Percentiles rank a stretch among this genome's conserved stretches.
phyloP scores from a whole-genome alignment of 768 basidiomycete species.

The Dacryopinax spathularia region DNA sequence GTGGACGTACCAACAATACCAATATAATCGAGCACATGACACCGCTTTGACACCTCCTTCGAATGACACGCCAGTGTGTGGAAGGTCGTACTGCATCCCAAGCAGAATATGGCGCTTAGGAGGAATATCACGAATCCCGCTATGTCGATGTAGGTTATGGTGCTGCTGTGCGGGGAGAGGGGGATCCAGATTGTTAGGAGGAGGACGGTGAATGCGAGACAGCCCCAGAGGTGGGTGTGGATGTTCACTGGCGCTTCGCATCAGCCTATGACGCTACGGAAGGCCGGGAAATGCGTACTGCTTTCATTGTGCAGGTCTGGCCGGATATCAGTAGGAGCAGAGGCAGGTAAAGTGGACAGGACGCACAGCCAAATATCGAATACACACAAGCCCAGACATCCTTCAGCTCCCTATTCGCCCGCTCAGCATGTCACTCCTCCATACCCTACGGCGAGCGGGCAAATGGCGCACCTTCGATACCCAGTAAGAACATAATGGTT shows the following conservation, averaged over 20 bases:
- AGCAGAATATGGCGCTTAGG: conserved; percentile 54
- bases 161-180: conserved; percentile 38
- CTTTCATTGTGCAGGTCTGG: conserved; percentile 70
- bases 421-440: too few species aligned
- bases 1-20: conserved; percentile 51
- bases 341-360: conserved; percentile 5
- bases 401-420: not conserved
- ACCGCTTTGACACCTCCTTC: conserved; percentile 42
- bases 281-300: conserved; percentile 26
- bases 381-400: conserved; percentile 27
- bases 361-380: conserved; percentile 56
- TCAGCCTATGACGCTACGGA: not conserved
- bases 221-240: conserved; percentile 64
- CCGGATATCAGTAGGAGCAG: not conserved
- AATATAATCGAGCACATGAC: conserved; percentile 58
- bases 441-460: too few species aligned
- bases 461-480: conserved; percentile 4
- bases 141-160: conserved; percentile 47
- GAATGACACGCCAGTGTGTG: conserved; percentile 68
- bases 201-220: conserved; percentile 44
- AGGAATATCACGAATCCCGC: conserved; percentile 53
- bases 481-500: conserved; percentile 2
- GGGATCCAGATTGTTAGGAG: conserved; percentile 39
- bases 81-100: conserved; percentile 54
- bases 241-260: conserved; percentile 52